Evolutionary conservation across 129 eudicot species (phyloP).

Genomic region (Rutidosis leptorrhynchoides): DNA sequence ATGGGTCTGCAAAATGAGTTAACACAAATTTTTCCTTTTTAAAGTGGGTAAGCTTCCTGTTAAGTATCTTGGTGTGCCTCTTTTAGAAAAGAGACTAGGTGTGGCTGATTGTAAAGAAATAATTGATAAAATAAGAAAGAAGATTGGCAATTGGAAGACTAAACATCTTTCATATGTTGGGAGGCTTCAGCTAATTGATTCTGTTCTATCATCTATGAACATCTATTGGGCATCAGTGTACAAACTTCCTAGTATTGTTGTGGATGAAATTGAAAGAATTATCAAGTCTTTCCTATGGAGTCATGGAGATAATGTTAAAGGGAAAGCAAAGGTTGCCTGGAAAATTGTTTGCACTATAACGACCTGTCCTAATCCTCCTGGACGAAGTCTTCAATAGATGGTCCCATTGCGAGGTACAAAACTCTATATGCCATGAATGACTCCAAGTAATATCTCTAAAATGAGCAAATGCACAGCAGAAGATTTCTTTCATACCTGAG

Average conservation of each 20-base stretch:
- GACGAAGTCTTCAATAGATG: too few relatives aligned
- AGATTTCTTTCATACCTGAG: too few relatives aligned
- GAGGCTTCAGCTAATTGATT: background rate
- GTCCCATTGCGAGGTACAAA: too few relatives aligned
- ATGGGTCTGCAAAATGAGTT: background rate
- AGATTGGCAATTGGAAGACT: too few relatives aligned
- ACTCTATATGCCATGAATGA: too few relatives aligned
- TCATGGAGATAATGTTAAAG: background rate
- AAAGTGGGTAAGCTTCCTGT: background rate
- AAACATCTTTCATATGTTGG: background rate
- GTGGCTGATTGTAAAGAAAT: background rate
- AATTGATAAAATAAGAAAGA: background rate
- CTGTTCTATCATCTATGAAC: background rate
- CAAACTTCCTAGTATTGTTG: background rate
- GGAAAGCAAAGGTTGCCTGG: background rate
- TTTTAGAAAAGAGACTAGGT: background rate
- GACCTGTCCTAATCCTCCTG: too few relatives aligned
- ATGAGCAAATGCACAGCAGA: too few relatives aligned
- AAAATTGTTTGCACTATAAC: background rate
- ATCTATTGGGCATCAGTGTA: background rate
- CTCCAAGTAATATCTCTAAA: too few relatives aligned
- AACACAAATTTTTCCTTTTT: background rate
- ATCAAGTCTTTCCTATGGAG: too few relatives aligned
- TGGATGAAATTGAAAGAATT: background rate
- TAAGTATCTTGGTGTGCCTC: background rate